A percentile compares a stretch with the other conserved stretches of the same genome.
phyloP scores from a whole-genome alignment of 495 filamentous ascomycete species.

The Tuber indicum region DNA sequence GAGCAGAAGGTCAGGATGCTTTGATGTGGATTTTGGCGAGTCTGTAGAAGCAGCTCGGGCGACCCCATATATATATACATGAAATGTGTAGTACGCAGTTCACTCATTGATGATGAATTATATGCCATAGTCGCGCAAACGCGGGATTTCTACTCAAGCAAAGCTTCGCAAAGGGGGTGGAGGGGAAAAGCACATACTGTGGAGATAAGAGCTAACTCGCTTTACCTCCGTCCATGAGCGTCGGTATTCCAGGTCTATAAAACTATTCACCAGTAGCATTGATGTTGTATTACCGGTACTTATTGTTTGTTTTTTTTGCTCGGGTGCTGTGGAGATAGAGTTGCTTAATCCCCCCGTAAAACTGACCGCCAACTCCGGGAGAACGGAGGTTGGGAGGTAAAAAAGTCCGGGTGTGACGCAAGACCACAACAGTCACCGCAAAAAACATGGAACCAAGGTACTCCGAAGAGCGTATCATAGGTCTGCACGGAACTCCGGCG shows the following conservation, averaged over 20 bases:
- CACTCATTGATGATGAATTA: neutral
- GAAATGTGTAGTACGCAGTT: neutral
- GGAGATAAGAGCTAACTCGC: neutral
- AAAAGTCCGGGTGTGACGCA: conserved; percentile 45
- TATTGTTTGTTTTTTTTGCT: neutral
- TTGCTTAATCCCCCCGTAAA: neutral
- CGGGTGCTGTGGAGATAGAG: neutral
- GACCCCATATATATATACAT: neutral
- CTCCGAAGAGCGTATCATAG: neutral
- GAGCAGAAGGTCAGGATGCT: neutral
- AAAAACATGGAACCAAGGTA: neutral
- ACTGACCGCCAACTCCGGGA: neutral
- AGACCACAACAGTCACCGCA: conserved; percentile 33
- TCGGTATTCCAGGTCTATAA: neutral
- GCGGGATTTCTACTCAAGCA: neutral
- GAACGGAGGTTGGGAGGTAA: conserved; percentile 44
- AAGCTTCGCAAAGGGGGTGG: neutral
- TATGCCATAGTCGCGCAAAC: neutral
- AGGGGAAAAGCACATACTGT: neutral
- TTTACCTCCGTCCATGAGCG: neutral
- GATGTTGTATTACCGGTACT: neutral
- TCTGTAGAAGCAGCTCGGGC: neutral
- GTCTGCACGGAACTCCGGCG: neutral
- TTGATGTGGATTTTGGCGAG: neutral
- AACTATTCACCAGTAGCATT: neutral